Conservation (phyloP, 768 basidiomycete species). For the Leccinum subtestaceum region DNA sequence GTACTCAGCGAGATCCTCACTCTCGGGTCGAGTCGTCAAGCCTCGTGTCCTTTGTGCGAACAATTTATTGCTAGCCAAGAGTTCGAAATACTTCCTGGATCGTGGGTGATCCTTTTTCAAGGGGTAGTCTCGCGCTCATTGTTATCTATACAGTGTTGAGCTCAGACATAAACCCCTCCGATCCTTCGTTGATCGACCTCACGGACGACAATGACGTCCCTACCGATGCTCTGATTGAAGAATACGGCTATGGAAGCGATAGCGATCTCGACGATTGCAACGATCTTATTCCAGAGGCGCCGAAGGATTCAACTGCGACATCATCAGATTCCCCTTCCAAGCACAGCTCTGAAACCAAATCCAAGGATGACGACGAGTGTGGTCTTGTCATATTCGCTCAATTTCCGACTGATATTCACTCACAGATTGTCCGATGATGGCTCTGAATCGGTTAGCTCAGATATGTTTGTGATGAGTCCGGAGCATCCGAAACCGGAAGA, state of each 20-base stretch:
- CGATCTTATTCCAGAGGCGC: neutral
- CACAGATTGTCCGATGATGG: conserved; percentile 12
- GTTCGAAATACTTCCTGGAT: conserved; percentile 29
- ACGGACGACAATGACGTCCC: conserved; percentile 10
- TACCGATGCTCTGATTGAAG: conserved; percentile 7
- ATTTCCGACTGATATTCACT: neutral
- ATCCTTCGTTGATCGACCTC: conserved; percentile 16
- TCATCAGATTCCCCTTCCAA: neutral
- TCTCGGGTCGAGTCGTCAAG: conserved; percentile 7
- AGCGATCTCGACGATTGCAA: conserved; percentile 35
- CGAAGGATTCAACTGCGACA: neutral
- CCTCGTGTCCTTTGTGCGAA: conserved; percentile 30
- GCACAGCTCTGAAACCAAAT: neutral
- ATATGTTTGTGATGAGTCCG: conserved; percentile 18
- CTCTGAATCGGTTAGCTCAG: conserved; percentile 15
- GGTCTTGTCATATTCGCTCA: neutral
- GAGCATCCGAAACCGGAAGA: conserved; percentile 7
- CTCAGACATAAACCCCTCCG: conserved; percentile 9
- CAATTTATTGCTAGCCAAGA: conserved; percentile 23
- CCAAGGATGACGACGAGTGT: conserved; percentile 13
- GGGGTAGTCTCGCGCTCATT: neutral
- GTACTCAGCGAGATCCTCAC: conserved; percentile 21
- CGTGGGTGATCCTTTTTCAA: conserved; percentile 13
- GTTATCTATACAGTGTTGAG: conserved; percentile 11
- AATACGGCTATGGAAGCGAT: conserved; percentile 34